Evolutionary conservation across 169 alveolate genomes (phyloP).

Genomic region (Plasmodium reichenowi): DNA sequence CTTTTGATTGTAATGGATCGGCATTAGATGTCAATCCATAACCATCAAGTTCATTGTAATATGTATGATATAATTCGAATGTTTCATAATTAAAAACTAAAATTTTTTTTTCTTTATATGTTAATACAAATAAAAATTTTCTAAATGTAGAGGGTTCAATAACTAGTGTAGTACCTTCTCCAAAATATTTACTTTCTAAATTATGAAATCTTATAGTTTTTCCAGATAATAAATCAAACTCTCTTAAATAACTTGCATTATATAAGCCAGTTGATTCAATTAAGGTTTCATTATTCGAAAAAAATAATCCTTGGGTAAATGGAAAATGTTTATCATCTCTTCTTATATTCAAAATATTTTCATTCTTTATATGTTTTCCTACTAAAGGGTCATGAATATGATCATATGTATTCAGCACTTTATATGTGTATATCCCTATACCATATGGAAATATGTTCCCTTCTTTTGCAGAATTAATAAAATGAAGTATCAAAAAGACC

Average conservation of each 20-base stretch:
- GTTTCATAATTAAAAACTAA: constrained; percentile 76
- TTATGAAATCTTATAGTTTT: constrained; percentile 43
- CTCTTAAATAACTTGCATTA: constrained; percentile 68
- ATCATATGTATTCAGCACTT: constrained; percentile 26
- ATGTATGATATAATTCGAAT: constrained; percentile 40
- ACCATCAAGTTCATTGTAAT: constrained; percentile 62
- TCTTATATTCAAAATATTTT: background rate
- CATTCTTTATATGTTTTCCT: constrained; percentile 26
- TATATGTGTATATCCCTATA: constrained; percentile 30
- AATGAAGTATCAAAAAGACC: constrained; percentile 17
- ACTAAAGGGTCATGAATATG: constrained; percentile 50
- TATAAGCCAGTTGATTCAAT: constrained; percentile 79
- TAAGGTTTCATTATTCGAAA: constrained; percentile 24
- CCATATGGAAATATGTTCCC: background rate
- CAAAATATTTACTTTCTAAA: constrained; percentile 65
- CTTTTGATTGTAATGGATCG: constrained; percentile 21
- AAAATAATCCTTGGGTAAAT: constrained; percentile 81
- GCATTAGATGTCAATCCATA: constrained; percentile 82
- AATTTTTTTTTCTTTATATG: constrained; percentile 76
- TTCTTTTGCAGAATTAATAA: background rate
- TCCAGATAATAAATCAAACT: constrained; percentile 68
- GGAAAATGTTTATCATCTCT: constrained; percentile 33
- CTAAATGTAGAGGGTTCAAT: constrained; percentile 80
- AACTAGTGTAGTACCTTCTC: constrained; percentile 80
- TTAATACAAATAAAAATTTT: constrained; percentile 71